These are phyloP conservation scores for Chlorella sp. DNA, from an alignment of 139 green algal species.

Conservation along the genomic window DNA sequence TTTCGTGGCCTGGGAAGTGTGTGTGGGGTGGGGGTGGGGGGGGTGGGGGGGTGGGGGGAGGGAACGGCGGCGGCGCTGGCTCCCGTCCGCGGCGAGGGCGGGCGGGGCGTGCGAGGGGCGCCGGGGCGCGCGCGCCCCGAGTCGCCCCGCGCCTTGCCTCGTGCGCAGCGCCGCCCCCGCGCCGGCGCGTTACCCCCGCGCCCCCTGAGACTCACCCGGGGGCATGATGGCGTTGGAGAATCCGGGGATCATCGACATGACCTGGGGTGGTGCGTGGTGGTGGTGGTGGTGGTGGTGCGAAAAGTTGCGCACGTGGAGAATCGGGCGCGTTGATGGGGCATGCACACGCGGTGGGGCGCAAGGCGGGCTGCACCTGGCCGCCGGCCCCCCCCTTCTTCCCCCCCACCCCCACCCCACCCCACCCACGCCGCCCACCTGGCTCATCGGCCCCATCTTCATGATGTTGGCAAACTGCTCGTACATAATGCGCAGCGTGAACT, in stretches of 20 bases:
- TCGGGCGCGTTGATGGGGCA: too few species aligned
- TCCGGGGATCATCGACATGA: conserved; percentile 98
- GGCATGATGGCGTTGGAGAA: conserved; percentile 82
- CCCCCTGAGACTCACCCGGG: conserved; percentile 22
- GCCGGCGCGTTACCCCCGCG: background rate
- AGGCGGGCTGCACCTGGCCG: too few species aligned
- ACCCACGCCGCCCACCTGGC: conserved; percentile 41
- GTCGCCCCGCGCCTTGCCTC: too few species aligned
- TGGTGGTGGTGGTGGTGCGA: background rate
- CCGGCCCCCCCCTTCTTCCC: too few species aligned
- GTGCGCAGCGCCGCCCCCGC: background rate
- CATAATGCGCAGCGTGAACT: conserved; percentile 94
- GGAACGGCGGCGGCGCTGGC: background rate
- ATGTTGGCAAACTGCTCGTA: conserved; percentile 97
- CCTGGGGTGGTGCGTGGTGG: conserved; percentile 41
- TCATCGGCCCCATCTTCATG: conserved; percentile 94
- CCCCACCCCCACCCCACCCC: background rate
- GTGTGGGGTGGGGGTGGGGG: background rate
- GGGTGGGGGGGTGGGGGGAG: background rate
- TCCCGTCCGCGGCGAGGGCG: background rate
- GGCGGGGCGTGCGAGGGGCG: too few species aligned
- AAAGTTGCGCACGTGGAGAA: too few species aligned
- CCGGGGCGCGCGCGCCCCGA: too few species aligned
- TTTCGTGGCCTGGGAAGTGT: conserved; percentile 72
- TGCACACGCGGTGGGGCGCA: too few species aligned